Percentiles rank a stretch among this genome's conserved stretches.
phyloP scores from a whole-genome alignment of 176 grass and related monocot genomes.

The Ensete glaucum region DNA sequence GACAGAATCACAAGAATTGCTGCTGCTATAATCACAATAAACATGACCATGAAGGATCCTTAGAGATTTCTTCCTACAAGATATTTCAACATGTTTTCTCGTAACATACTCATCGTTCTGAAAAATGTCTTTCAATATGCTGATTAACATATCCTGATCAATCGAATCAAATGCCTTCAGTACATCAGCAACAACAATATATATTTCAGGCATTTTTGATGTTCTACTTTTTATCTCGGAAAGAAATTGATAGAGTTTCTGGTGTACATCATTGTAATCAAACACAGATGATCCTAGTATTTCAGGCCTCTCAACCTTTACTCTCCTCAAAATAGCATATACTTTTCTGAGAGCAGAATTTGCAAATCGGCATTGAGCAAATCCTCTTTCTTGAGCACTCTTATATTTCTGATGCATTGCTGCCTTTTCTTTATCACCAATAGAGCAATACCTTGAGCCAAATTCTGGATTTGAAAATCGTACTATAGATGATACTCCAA shows the following conservation, averaged over 20 bases:
- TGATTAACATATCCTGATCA: conserved; percentile 49
- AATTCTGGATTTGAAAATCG: conserved; percentile 10
- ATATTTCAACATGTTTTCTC: conserved; percentile 44
- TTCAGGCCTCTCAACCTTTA: conserved; percentile 55
- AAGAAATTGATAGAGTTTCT: conserved; percentile 50
- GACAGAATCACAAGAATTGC: neutral
- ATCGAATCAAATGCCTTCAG: conserved; percentile 81
- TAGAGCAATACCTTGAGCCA: neutral
- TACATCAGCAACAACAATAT: conserved; percentile 89
- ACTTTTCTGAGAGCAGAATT: conserved; percentile 42
- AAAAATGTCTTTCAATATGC: conserved; percentile 47
- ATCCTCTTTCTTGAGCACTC: neutral
- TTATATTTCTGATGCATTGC: neutral
- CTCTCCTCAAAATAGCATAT: conserved; percentile 47
- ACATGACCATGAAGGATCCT: conserved; percentile 27
- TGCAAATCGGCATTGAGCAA: conserved; percentile 19
- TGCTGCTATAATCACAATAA: conserved; percentile 38
- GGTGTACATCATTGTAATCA: conserved; percentile 61
- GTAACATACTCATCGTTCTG: conserved; percentile 44
- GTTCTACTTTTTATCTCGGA: conserved; percentile 33
- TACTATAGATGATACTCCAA: conserved; percentile 48
- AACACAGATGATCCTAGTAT: conserved; percentile 89
- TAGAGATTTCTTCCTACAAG: conserved; percentile 31
- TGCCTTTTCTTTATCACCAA: neutral
- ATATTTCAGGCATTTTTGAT: conserved; percentile 36